Evolutionary conservation across 2,329 filamentous ascomycete genomes (phyloP).

Genomic region (Monilinia fructigena): DNA sequence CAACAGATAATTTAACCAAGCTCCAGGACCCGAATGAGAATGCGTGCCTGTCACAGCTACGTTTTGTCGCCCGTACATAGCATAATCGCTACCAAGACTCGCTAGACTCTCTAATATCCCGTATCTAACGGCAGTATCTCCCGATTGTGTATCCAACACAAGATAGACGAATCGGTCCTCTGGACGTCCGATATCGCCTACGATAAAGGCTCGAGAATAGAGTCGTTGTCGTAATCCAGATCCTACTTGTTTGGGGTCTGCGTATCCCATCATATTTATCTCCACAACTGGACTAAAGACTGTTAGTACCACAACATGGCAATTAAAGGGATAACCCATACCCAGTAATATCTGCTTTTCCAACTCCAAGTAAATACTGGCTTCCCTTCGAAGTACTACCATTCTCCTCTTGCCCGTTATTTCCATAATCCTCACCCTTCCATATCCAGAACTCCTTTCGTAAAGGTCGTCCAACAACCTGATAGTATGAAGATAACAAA

Average conservation of each 20-base stretch:
- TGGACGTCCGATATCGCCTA: constrained; percentile 65
- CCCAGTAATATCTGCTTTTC: constrained; percentile 73
- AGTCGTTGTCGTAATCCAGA: constrained; percentile 82
- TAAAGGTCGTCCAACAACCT: neutral
- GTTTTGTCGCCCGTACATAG: constrained; percentile 74
- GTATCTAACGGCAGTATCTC: constrained; percentile 83
- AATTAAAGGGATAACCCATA: constrained; percentile 39
- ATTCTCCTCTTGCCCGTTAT: constrained; percentile 17
- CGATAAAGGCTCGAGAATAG: constrained; percentile 85
- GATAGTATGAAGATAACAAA: neutral
- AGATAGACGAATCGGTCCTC: constrained; percentile 80
- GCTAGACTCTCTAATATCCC: constrained; percentile 78
- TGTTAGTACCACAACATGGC: constrained; percentile 26
- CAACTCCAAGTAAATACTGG: constrained; percentile 63
- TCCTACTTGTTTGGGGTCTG: constrained; percentile 77
- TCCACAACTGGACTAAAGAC: constrained; percentile 72
- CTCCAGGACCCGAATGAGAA: constrained; percentile 86
- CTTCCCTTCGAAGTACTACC: constrained; percentile 27
- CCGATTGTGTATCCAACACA: constrained; percentile 81
- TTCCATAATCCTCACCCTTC: constrained; percentile 9
- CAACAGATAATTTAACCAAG: constrained; percentile 91
- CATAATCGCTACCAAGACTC: constrained; percentile 68
- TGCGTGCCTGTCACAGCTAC: constrained; percentile 90
- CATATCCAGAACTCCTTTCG: constrained; percentile 21
- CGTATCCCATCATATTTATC: constrained; percentile 89